Evolutionary conservation across 352 stramenopile genomes (phyloP), one percentile per base, ranked within the genome.

Genomic region (Salisapilia sapeloensis): DNA sequence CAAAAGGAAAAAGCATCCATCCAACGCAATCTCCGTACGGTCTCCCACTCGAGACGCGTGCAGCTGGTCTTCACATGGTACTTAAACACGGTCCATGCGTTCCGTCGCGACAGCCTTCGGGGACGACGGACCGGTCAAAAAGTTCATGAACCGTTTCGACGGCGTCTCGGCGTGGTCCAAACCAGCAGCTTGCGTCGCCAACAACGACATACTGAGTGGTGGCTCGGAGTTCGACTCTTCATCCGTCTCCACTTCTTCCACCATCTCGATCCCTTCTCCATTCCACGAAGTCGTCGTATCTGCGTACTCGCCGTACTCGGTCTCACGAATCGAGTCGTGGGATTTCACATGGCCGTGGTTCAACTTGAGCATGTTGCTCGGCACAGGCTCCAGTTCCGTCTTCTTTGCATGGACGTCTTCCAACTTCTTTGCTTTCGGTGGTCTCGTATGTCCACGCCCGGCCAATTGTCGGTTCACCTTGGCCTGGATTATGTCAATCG

Each of bases 271-370:
- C 22, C 50, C 66, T 20, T 85, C 70, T 28, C 13, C 24, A 40
- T 82, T 59, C 63, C 63, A 81, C 15, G 63, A 77, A 7, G 69
- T 29, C n/a, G 56, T 62, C 15, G 76, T 56, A 13, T 10, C 13
- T 13, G 24, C 10, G 10, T 12, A 12, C 27, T 10, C 41, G 17
- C 75, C 66, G 7, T 74, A 53, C 40, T 90, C 75, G 6, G 75
- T 90, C 42, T 90, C 70, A 28, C 75, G 70, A 43, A 90, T 90
- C 20, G 70, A 84, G 29, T 84, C 64, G 29, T 78, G 69, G 24
- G 65, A 56, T 14, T 61, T 56, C 39, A 86, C 69, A 13, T 60
- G 59, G 13, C 58, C 65, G 23, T 72, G 58, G 20, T 47, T 60
- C 14, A 86, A 45, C n/a, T 60, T 60, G 21, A 81, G 38, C 34